Evolutionary conservation across 169 alveolate genomes (phyloP).

Genomic region (Plasmodium coatneyi): DNA sequence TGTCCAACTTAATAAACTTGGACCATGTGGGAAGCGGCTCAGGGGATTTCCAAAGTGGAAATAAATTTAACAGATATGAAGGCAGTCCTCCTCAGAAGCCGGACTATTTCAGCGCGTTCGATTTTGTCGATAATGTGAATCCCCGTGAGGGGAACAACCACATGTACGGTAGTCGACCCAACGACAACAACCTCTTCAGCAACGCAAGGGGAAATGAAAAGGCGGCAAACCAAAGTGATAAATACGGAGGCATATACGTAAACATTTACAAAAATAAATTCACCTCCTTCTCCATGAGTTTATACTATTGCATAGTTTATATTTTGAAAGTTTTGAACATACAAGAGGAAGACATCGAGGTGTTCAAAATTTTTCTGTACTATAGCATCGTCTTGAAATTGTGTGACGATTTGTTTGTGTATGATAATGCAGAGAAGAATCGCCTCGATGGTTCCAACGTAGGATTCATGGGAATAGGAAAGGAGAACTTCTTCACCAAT

Average conservation of each 20-base stretch:
- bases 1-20: background rate
- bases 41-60: background rate
- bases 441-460: background rate
- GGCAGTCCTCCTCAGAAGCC: background rate
- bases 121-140: conserved; percentile 1
- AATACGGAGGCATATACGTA: conserved; percentile 72
- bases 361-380: conserved; percentile 65
- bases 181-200: background rate
- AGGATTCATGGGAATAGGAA: background rate
- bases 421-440: conserved; percentile 5
- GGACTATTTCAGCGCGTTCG: conserved; percentile 14
- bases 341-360: conserved; percentile 65
- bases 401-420: conserved; percentile 40
- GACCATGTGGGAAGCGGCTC: background rate
- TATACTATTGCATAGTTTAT: conserved; percentile 57
- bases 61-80: background rate
- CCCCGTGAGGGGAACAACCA: background rate
- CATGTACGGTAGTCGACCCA: background rate
- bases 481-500: background rate
- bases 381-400: conserved; percentile 67
- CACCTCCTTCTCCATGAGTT: conserved; percentile 71
- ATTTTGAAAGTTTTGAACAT: conserved; percentile 53
- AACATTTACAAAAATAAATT: conserved; percentile 60
- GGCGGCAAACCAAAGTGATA: conserved; percentile 5
- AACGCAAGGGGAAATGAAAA: background rate